These are phyloP conservation scores for Talaromyces sp. DNA, from an alignment of 2,329 filamentous ascomycete genomes.

Conservation along the genomic window DNA sequence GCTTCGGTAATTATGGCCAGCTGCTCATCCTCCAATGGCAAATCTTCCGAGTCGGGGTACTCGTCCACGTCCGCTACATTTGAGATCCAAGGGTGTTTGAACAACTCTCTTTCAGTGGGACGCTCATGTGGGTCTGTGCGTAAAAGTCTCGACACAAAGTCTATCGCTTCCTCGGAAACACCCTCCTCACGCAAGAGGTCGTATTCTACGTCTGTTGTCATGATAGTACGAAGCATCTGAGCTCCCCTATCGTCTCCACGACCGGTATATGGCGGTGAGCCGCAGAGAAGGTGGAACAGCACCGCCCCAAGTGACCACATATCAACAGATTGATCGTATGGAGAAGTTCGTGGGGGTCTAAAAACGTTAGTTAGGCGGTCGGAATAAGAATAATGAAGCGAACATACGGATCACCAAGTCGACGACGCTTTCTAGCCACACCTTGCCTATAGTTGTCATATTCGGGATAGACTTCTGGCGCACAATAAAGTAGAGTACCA, in stretches of 20 bases:
- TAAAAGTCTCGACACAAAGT: slow-evolving; percentile 76
- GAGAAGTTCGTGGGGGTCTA: slow-evolving; percentile 49
- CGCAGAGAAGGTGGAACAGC: slow-evolving; percentile 79
- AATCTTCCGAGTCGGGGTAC: slow-evolving; percentile 60
- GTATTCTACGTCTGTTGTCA: slow-evolving; percentile 69
- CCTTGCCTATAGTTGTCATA: slow-evolving; percentile 63
- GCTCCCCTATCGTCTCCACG: slow-evolving; percentile 71
- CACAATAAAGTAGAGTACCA: slow-evolving; percentile 91
- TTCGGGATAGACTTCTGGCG: slow-evolving; percentile 91
- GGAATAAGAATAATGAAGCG: background rate
- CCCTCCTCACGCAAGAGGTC: slow-evolving; percentile 56
- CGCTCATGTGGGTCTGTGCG: slow-evolving; percentile 74
- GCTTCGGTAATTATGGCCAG: slow-evolving; percentile 39
- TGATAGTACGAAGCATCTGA: slow-evolving; percentile 75
- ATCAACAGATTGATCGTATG: slow-evolving; percentile 89
- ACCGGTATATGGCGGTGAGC: slow-evolving; percentile 75
- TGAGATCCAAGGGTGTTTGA: slow-evolving; percentile 70
- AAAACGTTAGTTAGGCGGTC: slow-evolving; percentile 14
- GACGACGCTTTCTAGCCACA: slow-evolving; percentile 61
- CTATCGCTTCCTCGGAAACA: slow-evolving; percentile 65
- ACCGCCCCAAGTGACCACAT: slow-evolving; percentile 96
- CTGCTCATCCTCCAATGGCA: slow-evolving; percentile 44
- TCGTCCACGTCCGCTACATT: slow-evolving; percentile 54
- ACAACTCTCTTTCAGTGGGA: slow-evolving; percentile 68
- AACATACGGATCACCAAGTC: slow-evolving; percentile 47